Conservation (phyloP, 2,329 filamentous ascomycete species). For the Pseudogymnoascus sp. region DNA sequence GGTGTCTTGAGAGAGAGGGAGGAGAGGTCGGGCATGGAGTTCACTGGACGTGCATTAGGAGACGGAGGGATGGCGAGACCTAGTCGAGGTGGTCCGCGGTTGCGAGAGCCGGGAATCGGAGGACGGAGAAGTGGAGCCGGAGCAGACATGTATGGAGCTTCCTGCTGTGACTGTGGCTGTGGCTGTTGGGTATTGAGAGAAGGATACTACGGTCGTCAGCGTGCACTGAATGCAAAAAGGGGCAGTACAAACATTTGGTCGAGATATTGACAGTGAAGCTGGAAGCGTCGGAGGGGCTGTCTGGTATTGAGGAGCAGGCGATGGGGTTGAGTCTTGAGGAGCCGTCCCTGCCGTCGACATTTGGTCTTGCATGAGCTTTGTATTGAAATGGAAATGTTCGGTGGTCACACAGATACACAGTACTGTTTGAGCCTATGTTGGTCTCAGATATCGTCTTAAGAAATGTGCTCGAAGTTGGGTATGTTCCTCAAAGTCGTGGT, state of each 20-base stretch:
- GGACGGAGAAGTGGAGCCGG: constrained; percentile 30
- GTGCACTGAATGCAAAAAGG: neutral
- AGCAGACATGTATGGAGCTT: constrained; percentile 25
- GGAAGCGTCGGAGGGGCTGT: neutral
- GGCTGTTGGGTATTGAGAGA: constrained; percentile 16
- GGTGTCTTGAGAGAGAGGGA: constrained; percentile 19
- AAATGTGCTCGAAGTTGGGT: neutral
- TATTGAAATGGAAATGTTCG: neutral
- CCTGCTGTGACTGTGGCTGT: constrained; percentile 13
- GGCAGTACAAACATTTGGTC: neutral
- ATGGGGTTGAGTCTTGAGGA: neutral
- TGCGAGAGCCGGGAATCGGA: constrained; percentile 30
- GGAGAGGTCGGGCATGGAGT: constrained; percentile 27
- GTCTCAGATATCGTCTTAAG: neutral
- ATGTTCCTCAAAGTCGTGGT: neutral
- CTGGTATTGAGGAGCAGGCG: neutral
- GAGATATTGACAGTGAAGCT: constrained; percentile 2
- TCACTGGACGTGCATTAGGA: constrained; percentile 69
- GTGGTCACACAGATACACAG: neutral
- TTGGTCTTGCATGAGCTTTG: neutral
- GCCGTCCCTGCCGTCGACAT: neutral
- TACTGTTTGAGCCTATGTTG: neutral
- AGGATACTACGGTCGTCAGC: neutral
- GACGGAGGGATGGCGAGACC: constrained; percentile 87
- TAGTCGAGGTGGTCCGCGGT: constrained; percentile 39